A percentile compares a stretch with the other conserved stretches of the same genome.
phyloP scores from a whole-genome alignment of 2,329 filamentous ascomycete species.

The Fusarium sp. region DNA sequence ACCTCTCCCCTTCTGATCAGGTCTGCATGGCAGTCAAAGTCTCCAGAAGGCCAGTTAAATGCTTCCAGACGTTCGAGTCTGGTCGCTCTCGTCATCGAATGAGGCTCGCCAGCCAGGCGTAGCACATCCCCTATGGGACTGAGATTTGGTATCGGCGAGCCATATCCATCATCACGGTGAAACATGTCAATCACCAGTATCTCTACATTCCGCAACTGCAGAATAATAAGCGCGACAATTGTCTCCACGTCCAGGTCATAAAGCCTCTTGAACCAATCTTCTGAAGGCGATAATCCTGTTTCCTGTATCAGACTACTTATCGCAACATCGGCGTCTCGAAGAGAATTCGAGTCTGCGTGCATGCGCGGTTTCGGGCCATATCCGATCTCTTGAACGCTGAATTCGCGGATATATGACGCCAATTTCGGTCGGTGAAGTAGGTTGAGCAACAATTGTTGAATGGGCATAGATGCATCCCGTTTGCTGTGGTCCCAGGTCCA shows the following conservation, averaged over 20 bases:
- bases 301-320: not conserved
- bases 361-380: not conserved
- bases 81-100: not conserved
- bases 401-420: not conserved
- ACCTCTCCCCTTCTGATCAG: not conserved
- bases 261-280: not conserved
- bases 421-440: not conserved
- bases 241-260: accelerated
- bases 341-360: not conserved
- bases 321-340: not conserved
- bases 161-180: not conserved
- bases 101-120: not conserved
- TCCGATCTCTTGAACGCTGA: not conserved
- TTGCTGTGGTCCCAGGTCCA: not conserved
- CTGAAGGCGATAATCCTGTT: accelerated
- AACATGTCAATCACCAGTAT: not conserved
- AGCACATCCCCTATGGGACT: not conserved
- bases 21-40: not conserved
- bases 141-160: not conserved
- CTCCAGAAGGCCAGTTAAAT: not conserved
- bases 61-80: accelerated
- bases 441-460: accelerated
- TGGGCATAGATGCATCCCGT: not conserved
- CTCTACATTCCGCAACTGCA: not conserved
- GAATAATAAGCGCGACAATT: not conserved